A percentile compares a stretch with the other conserved stretches of the same genome.
Conservation (phyloP, 1,139 yeast genomes). For the Diutina sp. region DNA sequence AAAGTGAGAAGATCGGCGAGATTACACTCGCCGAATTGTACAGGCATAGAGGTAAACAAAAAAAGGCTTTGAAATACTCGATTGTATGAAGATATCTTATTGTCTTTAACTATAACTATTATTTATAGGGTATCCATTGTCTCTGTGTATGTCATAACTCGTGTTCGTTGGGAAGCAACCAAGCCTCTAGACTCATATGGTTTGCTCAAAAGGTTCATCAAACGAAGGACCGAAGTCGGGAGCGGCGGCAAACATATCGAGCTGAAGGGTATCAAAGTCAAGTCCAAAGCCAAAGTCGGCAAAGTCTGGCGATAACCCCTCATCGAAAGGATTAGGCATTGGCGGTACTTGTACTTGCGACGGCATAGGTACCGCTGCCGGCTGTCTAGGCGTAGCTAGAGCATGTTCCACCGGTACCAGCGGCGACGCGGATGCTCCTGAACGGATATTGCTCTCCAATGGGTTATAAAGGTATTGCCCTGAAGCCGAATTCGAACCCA, state of each 20-base stretch:
- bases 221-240: background rate
- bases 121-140: background rate
- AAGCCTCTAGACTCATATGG: background rate
- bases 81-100: no score
- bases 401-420: background rate
- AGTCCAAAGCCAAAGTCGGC: background rate
- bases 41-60: no score
- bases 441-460: background rate
- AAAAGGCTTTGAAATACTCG: no score
- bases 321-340: background rate
- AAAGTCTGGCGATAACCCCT: background rate
- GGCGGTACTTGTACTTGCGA: background rate
- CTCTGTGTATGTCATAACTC: background rate
- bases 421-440: background rate
- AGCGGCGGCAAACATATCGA: background rate
- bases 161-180: background rate
- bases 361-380: background rate
- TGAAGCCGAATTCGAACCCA: background rate
- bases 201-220: background rate
- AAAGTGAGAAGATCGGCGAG: no score
- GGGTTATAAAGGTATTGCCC: background rate
- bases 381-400: background rate
- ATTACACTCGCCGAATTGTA: no score
- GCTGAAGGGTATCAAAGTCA: slow-evolving; percentile 1
- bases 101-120: no score